phyloP scores from a whole-genome alignment of 139 green algal species.

The Chlorella ohadii region DNA sequence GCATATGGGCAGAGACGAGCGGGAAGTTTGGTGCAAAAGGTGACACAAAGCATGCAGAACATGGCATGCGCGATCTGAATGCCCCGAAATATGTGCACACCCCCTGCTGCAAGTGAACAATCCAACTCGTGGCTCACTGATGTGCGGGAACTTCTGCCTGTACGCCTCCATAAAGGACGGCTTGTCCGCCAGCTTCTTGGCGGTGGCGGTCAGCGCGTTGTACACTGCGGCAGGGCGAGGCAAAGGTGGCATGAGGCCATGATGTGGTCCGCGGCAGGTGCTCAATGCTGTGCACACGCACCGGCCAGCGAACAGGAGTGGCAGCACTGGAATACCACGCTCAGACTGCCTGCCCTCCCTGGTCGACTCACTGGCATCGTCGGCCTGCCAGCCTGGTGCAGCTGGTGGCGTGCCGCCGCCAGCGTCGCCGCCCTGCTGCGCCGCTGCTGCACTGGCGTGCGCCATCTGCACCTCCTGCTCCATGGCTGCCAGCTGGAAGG shows the following conservation, averaged over 20 bases:
- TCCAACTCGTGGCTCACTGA: background rate
- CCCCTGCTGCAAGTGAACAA: no score
- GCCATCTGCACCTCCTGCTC: constrained; percentile 39
- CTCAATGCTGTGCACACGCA: no score
- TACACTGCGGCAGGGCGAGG: constrained; percentile 1
- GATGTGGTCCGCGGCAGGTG: no score
- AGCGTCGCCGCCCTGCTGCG: background rate
- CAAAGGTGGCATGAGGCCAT: background rate
- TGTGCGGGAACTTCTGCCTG: constrained; percentile 28
- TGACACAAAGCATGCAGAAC: no score
- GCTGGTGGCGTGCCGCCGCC: background rate
- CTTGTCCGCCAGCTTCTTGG: constrained; percentile 28
- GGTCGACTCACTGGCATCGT: constrained; percentile 7
- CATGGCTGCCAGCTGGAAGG: constrained; percentile 36
- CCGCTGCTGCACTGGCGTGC: background rate
- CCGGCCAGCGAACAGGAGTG: no score
- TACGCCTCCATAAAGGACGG: constrained; percentile 35
- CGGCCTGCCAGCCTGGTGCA: constrained; percentile 1
- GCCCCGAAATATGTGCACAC: no score
- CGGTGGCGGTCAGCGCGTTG: constrained; percentile 21
- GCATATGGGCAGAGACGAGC: background rate
- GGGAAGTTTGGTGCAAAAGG: background rate
- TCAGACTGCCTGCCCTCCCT: background rate
- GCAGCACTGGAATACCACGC: no score
- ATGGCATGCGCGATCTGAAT: no score